Conservation (phyloP, 306 rosid species). For the Chamaecrista fasciculata region DNA sequence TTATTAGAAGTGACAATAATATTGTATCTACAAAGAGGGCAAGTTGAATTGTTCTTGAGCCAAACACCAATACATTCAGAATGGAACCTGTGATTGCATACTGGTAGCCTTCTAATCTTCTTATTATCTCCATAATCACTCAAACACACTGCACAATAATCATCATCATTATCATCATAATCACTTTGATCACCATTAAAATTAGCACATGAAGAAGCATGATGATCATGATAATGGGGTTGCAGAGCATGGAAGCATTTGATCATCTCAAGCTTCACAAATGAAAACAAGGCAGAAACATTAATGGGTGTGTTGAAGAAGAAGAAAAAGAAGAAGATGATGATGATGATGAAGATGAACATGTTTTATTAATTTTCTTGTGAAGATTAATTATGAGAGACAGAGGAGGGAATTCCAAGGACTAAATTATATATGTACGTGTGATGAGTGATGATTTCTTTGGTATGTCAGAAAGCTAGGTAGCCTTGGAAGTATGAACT, state of each 20-base stretch:
- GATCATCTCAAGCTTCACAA: background rate
- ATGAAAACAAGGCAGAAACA: background rate
- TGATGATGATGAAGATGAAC: background rate
- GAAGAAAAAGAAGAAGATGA: background rate
- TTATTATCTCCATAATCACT: background rate
- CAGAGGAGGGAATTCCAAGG: background rate
- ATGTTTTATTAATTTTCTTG: background rate
- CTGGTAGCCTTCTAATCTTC: conserved; percentile 2
- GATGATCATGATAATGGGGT: background rate
- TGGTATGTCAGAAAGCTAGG: background rate
- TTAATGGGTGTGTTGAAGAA: background rate
- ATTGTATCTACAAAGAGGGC: conserved; percentile 37
- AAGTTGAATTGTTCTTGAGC: conserved; percentile 26
- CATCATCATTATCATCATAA: background rate
- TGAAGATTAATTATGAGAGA: background rate
- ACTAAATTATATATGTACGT: too few relatives aligned
- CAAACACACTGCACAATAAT: conserved; percentile 30
- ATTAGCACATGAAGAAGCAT: background rate
- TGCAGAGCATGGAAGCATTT: background rate
- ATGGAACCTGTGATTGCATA: conserved; percentile 31
- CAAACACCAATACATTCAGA: conserved; percentile 18
- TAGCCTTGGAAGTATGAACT: background rate
- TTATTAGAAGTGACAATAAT: background rate
- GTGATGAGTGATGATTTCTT: background rate
- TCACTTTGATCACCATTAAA: background rate